These are phyloP conservation scores for Pythium dissimile DNA, from an alignment of 352 stramenopile genomes.

Conservation along the genomic window DNA sequence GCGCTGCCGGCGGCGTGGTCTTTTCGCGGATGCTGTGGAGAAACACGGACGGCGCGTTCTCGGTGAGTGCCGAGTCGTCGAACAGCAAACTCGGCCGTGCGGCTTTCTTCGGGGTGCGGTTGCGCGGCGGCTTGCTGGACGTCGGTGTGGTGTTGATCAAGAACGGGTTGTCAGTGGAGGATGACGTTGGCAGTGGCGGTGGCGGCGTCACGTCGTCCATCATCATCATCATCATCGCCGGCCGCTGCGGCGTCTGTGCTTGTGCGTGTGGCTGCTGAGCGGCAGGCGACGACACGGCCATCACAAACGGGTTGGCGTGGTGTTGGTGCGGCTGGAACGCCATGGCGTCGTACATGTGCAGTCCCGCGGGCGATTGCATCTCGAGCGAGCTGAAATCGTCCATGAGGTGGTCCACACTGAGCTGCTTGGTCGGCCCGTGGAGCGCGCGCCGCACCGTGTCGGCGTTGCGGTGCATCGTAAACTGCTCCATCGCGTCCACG, in stretches of 20 bases:
- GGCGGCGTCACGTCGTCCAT: constrained; percentile 1
- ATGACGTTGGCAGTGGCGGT: not conserved
- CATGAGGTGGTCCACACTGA: constrained; percentile 20
- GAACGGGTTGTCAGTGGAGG: constrained; percentile 32
- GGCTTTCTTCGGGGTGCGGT: constrained; percentile 15
- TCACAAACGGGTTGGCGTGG: constrained; percentile 42
- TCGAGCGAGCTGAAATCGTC: constrained; percentile 36
- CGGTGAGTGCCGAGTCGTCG: constrained; percentile 45
- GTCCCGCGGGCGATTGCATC: constrained; percentile 33
- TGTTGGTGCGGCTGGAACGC: not conserved
- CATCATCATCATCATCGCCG: constrained; percentile 20
- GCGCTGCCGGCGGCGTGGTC: constrained; percentile 37
- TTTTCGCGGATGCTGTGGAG: constrained; percentile 72
- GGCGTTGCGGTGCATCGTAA: constrained; percentile 51
- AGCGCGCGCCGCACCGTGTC: constrained; percentile 48
- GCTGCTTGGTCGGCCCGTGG: constrained; percentile 27
- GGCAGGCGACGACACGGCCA: no score
- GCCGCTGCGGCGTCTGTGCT: not conserved
- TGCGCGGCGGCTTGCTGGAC: constrained; percentile 11
- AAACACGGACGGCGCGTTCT: constrained; percentile 38
- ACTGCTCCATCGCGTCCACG: constrained; percentile 79
- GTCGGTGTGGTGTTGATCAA: constrained; percentile 10
- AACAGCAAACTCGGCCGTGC: constrained; percentile 58
- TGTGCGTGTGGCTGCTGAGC: no score
- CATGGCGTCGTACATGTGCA: constrained; percentile 9